Base-by-base conservation (phyloP, 768 basidiomycete genomes). In the Amanita pallidorosea region DNA sequence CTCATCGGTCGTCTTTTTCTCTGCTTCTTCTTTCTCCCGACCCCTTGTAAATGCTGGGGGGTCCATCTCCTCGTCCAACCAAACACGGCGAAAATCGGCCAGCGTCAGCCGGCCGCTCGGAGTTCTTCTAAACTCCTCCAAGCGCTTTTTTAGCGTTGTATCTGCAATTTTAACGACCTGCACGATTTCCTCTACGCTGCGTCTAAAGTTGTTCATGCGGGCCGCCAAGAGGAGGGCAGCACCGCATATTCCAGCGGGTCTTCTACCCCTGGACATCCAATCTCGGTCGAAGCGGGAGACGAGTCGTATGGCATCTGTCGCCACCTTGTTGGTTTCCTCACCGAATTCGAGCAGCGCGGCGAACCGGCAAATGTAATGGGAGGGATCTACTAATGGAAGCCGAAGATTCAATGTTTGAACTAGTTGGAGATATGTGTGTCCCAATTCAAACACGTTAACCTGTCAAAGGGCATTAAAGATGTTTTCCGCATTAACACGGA, bases 121-220 rank as follows among this genome's bases (percentile, higher is more conserved):
- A 2, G 93, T 97, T 57, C 79, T 80, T 62, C 84, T 89, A 73
- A 99, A 99, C 68, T 99, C 96, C 22, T 93, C 88, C 13, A 99
- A 70, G 15, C 96, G 80, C 65, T 95, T 97, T 68, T 84, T 83
- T 38, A 99, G 67, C 3, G 96, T 99, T 9, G 83, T 84, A 60
- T 97, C 93, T n/a, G 93, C 91, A 57, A 97, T 96, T 69, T 98
- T 99, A 57, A 98, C 96, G 13, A 99, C 93, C 62, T 99, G 96
- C 17, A 97, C 93, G 43, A 99, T 88, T 66, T 99, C 96, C 61
- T 94, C 88, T 9, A 97, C 76, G 22, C 85, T 89, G 42, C 96
- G 74, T 38, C 94, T 73, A 61, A 95, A 98, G 65, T 96, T 96
- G 69, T 95, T 97, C 96, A 99, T 98, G 22, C 96, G 82, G 29